Evolutionary conservation across 2,329 filamentous ascomycete species (phyloP).

Genomic region (Penicillium paneum): DNA sequence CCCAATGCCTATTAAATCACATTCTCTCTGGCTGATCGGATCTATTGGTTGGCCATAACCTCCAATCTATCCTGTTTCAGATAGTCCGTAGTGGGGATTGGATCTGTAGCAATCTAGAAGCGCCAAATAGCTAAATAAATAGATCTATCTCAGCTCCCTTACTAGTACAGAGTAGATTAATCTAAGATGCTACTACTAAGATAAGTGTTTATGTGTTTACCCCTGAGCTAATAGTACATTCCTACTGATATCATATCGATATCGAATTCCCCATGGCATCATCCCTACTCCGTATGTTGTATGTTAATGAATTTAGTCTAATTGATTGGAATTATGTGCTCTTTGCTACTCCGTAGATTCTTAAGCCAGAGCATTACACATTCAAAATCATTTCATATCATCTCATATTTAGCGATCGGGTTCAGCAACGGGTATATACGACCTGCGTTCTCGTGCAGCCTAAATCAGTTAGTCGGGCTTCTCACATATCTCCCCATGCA

Average conservation of each 20-base stretch:
- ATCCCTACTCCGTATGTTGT: too few relatives aligned
- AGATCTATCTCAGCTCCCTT: not conserved
- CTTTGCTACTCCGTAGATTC: not conserved
- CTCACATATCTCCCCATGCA: not conserved
- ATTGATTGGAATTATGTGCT: too few relatives aligned
- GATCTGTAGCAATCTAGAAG: not conserved
- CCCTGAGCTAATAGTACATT: not conserved
- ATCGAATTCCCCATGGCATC: not conserved
- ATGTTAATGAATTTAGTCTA: not conserved
- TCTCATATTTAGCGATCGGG: slow-evolving; percentile 4
- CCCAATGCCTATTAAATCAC: not conserved
- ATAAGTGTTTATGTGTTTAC: not conserved
- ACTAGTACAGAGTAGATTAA: not conserved
- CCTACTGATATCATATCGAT: not conserved
- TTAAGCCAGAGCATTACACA: not conserved
- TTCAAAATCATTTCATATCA: not conserved
- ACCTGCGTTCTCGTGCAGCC: slow-evolving; percentile 48
- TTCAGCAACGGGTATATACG: slow-evolving; percentile 52
- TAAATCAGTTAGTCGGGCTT: slow-evolving; percentile 20
- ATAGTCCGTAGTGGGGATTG: not conserved
- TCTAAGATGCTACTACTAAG: not conserved
- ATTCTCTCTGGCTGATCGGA: not conserved
- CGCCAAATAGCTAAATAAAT: not conserved
- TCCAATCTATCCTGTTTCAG: not conserved
- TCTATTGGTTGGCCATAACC: not conserved